Evolutionary conservation across 371 early-diverging fungal species (phyloP).

Genomic region (Mucor racemosus): DNA sequence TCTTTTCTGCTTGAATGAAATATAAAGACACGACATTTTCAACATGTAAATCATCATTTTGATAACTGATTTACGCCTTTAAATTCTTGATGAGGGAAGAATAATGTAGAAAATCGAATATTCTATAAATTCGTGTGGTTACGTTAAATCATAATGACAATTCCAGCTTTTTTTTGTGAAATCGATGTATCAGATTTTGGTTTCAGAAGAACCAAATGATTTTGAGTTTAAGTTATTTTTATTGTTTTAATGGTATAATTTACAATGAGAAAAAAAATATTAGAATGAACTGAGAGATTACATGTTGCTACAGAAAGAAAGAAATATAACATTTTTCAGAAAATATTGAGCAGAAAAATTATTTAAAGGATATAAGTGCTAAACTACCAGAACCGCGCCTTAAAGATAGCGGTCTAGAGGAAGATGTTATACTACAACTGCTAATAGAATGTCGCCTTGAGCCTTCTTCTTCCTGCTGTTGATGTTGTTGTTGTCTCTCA

Average conservation of each 20-base stretch:
- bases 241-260: not conserved
- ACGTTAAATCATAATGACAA: too few relatives aligned
- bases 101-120: too few relatives aligned
- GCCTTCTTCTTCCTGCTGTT: not conserved
- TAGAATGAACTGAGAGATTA: not conserved
- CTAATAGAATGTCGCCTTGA: slow-evolving; percentile 26
- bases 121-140: too few relatives aligned
- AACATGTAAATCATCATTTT: not conserved
- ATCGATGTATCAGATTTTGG: too few relatives aligned
- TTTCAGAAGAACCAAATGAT: too few relatives aligned
- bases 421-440: slow-evolving; percentile 12
- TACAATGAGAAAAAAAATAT: not conserved
- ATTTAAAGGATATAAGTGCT: slow-evolving; percentile 11
- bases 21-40: too few relatives aligned
- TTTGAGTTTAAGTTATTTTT: not conserved
- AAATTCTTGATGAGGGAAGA: too few relatives aligned
- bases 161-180: too few relatives aligned
- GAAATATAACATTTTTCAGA: not conserved
- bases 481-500: slow-evolving; percentile 2
- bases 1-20: not conserved
- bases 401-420: slow-evolving; percentile 16
- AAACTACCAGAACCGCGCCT: slow-evolving; percentile 26
- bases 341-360: not conserved
- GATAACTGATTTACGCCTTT: too few relatives aligned
- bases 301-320: not conserved